phyloP scores from a whole-genome alignment of 208 protist genomes.

The Crithidia expoeki region DNA sequence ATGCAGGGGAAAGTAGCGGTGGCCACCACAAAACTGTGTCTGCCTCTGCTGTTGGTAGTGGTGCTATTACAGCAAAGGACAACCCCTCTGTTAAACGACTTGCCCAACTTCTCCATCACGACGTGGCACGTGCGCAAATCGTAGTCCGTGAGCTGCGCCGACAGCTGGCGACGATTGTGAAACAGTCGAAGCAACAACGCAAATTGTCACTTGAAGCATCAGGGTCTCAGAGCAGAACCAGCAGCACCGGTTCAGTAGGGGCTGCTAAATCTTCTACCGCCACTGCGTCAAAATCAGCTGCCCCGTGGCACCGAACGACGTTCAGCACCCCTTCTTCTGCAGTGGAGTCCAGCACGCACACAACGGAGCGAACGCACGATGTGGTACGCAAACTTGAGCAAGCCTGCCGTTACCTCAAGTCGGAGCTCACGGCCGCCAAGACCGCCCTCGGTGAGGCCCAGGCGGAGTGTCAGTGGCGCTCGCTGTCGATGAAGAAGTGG shows the following conservation, averaged over 20 bases:
- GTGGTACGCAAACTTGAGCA: slow-evolving; percentile 37
- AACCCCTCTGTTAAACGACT: neutral
- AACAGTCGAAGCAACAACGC: neutral
- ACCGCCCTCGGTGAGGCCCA: slow-evolving; percentile 16
- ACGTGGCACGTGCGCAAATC: neutral
- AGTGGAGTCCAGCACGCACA: neutral
- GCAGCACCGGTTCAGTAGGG: neutral
- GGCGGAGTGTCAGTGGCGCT: slow-evolving; percentile 47
- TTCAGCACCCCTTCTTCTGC: neutral
- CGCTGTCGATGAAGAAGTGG: slow-evolving; percentile 32
- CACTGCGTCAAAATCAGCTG: neutral
- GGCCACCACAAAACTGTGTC: neutral
- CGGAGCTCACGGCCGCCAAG: slow-evolving; percentile 14
- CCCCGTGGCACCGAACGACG: neutral
- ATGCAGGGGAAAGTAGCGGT: neutral
- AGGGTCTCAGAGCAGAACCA: neutral
- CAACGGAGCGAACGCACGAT: neutral
- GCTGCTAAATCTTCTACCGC: neutral
- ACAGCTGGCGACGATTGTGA: neutral
- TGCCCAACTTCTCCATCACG: slow-evolving; percentile 14
- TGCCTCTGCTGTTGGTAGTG: neutral
- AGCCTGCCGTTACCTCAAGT: slow-evolving; percentile 53
- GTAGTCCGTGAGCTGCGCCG: slow-evolving; percentile 2
- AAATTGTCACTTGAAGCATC: neutral
- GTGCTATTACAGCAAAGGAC: too few species aligned